phyloP scores from a whole-genome alignment of 2,329 filamentous ascomycete species.

The Fusarium tupiense region DNA sequence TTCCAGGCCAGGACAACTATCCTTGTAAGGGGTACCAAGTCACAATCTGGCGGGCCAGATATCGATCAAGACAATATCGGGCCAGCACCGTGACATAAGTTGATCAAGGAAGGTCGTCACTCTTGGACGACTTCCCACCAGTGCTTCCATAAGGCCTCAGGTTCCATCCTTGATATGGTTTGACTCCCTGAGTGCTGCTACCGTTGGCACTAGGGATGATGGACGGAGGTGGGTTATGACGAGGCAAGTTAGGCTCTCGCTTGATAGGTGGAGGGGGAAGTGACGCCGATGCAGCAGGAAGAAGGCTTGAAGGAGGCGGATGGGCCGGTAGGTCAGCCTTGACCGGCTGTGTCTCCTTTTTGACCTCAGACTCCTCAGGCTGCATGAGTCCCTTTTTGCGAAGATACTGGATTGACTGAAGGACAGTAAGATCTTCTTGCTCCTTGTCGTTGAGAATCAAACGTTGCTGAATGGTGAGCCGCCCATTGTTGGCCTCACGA shows the following conservation, averaged over 20 bases:
- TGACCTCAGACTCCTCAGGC: slow-evolving; percentile 28
- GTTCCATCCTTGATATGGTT: slow-evolving; percentile 52
- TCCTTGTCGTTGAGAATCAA: slow-evolving; percentile 74
- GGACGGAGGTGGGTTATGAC: slow-evolving; percentile 47
- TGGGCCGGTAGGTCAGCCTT: slow-evolving; percentile 23
- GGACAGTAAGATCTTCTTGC: slow-evolving; percentile 72
- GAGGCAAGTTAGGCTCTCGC: slow-evolving; percentile 45
- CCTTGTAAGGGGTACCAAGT: slow-evolving; percentile 18
- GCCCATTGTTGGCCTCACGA: slow-evolving; percentile 71
- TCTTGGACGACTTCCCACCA: slow-evolving; percentile 45
- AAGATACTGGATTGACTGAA: slow-evolving; percentile 73
- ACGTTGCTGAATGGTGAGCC: slow-evolving; percentile 72
- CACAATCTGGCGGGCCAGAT: background rate
- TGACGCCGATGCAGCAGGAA: slow-evolving; percentile 52
- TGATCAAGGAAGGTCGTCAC: slow-evolving; percentile 47
- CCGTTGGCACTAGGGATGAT: slow-evolving; percentile 46
- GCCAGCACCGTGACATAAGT: background rate
- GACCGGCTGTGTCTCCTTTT: slow-evolving; percentile 31
- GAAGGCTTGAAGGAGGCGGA: slow-evolving; percentile 43
- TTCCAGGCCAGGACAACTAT: slow-evolving; percentile 39
- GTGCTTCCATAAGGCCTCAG: slow-evolving; percentile 50
- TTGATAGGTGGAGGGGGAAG: slow-evolving; percentile 50
- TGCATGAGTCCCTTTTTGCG: slow-evolving; percentile 67
- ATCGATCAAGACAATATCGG: background rate
- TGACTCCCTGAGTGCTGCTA: slow-evolving; percentile 45